Evolutionary conservation across 306 rosid genomes (phyloP).

Genomic region (Prunus armeniaca): DNA sequence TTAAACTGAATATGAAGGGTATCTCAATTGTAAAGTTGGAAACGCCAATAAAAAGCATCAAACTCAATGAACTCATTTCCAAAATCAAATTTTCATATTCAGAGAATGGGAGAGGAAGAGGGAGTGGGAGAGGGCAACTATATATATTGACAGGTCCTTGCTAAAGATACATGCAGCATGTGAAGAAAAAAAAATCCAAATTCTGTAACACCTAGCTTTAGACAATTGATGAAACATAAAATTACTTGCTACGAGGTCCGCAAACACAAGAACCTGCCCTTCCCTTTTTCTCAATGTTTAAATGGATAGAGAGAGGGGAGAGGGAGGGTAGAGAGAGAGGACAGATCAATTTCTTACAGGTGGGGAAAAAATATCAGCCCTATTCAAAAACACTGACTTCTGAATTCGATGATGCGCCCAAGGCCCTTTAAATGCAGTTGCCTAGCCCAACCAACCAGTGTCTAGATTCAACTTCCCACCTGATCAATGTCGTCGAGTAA

Average conservation of each 20-base stretch:
- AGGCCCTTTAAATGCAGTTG: conserved; percentile 43
- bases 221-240: conserved; percentile 22
- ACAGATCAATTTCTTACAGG: conserved; percentile 27
- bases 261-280: conserved; percentile 21
- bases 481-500: conserved; percentile 41
- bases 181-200: conserved; percentile 2
- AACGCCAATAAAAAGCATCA: not conserved
- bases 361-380: conserved; percentile 59
- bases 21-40: not conserved
- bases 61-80: conserved; percentile 8
- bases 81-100: conserved; percentile 4
- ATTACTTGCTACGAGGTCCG: conserved; percentile 17
- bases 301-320: not conserved
- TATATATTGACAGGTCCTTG: conserved; percentile 31
- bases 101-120: not conserved
- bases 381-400: conserved; percentile 28
- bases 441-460: conserved; percentile 38
- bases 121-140: not conserved
- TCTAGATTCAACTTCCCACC: conserved; percentile 66
- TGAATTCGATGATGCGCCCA: conserved; percentile 30
- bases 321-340: not conserved
- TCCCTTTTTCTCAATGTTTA: not conserved
- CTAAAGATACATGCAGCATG: conserved; percentile 20
- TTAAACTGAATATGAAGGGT: too few species aligned
- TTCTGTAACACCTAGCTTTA: conserved; percentile 16